These are phyloP conservation scores for Oenanthe sinensis DNA, from an alignment of 129 eudicot genomes.

Conservation along the genomic window DNA sequence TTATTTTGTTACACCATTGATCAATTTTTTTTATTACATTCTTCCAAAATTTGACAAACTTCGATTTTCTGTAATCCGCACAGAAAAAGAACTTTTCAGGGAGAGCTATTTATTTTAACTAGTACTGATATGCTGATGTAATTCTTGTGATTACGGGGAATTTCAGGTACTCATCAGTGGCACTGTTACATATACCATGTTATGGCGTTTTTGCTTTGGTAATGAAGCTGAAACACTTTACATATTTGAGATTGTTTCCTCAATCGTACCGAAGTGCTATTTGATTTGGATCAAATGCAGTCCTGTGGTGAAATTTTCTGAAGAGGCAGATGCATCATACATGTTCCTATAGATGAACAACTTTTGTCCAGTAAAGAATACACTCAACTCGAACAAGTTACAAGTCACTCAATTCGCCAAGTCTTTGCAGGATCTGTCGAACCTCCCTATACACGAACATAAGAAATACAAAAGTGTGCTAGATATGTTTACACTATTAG, in stretches of 20 bases:
- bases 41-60: not conserved
- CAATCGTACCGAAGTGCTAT: conserved; percentile 37
- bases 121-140: not conserved
- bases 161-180: conserved; percentile 79
- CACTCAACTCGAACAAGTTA: not conserved
- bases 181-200: conserved; percentile 77
- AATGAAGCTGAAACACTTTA: conserved; percentile 55
- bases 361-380: not conserved
- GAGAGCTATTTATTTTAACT: not conserved
- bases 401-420: too few species aligned
- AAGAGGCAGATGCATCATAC: not conserved
- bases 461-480: not conserved
- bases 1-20: not conserved
- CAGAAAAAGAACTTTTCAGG: not conserved
- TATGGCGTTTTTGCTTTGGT: conserved; percentile 62
- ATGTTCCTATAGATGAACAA: not conserved
- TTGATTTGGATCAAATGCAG: conserved; percentile 9
- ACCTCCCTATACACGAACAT: not conserved
- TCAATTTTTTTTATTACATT: not conserved
- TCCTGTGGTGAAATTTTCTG: not conserved
- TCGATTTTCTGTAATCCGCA: not conserved
- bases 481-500: not conserved
- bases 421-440: not conserved
- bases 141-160: not conserved
- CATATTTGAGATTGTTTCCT: conserved; percentile 59